Evolutionary conservation across 768 basidiomycete species (phyloP), one percentile per base, ranked within the genome.

Genomic region (Paxillus involutus): DNA sequence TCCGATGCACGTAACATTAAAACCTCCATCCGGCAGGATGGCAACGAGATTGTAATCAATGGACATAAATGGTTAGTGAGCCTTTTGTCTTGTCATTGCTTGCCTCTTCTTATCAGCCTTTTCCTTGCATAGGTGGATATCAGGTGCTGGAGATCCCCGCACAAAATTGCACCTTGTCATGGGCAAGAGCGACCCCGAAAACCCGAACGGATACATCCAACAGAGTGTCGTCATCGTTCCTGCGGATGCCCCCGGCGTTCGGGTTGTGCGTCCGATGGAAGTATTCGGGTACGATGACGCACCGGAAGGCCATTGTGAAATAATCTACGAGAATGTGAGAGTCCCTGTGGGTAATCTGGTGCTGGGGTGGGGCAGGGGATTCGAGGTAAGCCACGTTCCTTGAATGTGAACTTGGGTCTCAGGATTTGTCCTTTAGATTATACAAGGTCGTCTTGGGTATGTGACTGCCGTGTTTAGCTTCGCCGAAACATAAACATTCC

Each of bases 221-320:
- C 97, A 98, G 71, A 93, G 91, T 59, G 89, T 98, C 55, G 93
- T 98, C 49, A 81, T 99, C 53, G 93, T 99, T n/a, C 94, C 96
- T 9, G 81, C 90, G 9, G 83, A 92, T 66, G 66, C 89, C 0
- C 86, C 88, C 47, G 97, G 97, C 24, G 89, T 98, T 56, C 93
- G 84, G 58, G 69, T 98, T 50, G 79, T 98, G 57, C 84, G 97
- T n/a, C 89, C 92, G 11, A 93, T 98, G 91, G 79, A 82, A 42
- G 93, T 98, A 39, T 89, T 97, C 61, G 94, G 94, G 7, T 96
- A 93, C 63, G 93, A 95, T 63, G 94, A 95, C 67, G 94, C 95
- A 6, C 93, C 94, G 0, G 94, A 97, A 68, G 97, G 97, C 0
- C 97, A 99, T 66, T 97, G 88, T 63, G 97, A 99, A 73, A 81